Evolutionary conservation across 1,139 yeast species (phyloP), one percentile per base, ranked within the genome.

Genomic region (Taphrina wiesneri): DNA sequence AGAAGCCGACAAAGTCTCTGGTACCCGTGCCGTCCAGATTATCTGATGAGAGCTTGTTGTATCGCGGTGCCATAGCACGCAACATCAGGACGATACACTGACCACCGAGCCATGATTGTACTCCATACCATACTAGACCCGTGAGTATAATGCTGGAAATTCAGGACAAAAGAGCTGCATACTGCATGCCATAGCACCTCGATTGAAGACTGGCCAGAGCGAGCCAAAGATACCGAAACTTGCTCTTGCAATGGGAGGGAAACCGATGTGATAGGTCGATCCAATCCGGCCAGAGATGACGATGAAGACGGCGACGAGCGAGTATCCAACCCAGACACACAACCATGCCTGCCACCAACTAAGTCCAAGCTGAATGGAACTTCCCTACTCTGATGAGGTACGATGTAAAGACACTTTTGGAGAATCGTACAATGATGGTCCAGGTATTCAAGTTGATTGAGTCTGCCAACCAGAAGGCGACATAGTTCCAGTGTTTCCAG

Each of bases 361-460:
- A 9, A 49, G 36, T 15, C 34, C 54, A 13, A 49, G 54, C 25
- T 28, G 36, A 15, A 49, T 49, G 11, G 49, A 45, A 19, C 49
- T 45, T 7, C 49, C 49, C 49, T 45, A 1, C 7, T 1, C 1
- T 21, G 28, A 41, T 41, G 19, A n/a, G 17, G 11, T 2, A 19
- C 2, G 17, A n/a, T n/a, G 46, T n/a, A 2, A 15, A 11, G 11
- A 5, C 15, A 32, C 3, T 11, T 19, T 3, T 17, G 6, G 49
- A 45, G 6, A 2, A 11, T 17, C 49, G 2, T n/a, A 49, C 59
- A 11, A 61, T 39, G 53, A 90, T 89, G 78, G 88, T 92, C 92
- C 95, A 90, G 11, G 96, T 89, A 74, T 88, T 89, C 72, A 90
- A 86, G 75, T 90, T 90, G 78, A 90, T 88, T 28, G 95, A 62